These are phyloP conservation scores for Boletus coccyginus DNA, from an alignment of 768 basidiomycete genomes.

Conservation along the genomic window DNA sequence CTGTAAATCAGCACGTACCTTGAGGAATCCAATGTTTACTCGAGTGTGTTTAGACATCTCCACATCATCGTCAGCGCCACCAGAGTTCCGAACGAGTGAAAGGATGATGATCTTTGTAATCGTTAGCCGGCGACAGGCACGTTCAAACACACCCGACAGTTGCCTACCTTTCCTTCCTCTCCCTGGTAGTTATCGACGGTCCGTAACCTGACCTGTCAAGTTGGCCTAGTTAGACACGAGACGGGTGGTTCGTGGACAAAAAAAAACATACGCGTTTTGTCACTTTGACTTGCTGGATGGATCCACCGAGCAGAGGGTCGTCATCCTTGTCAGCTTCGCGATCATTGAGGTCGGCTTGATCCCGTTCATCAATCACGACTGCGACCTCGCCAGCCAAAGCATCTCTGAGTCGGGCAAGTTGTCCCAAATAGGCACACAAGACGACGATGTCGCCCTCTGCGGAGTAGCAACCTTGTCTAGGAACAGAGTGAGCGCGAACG, in stretches of 20 bases:
- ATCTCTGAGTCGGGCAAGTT: conserved; percentile 44
- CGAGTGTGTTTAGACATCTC: conserved; percentile 19
- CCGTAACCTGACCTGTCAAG: conserved; percentile 56
- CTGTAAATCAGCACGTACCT: conserved; percentile 38
- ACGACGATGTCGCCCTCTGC: conserved; percentile 51
- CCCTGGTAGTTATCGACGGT: conserved; percentile 82
- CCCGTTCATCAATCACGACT: conserved; percentile 67
- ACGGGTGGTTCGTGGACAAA: not conserved
- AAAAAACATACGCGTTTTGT: conserved; percentile 44
- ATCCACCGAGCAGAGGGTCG: conserved; percentile 13
- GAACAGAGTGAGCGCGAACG: not conserved
- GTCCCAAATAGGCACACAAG: conserved; percentile 53
- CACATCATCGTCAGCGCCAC: conserved; percentile 39
- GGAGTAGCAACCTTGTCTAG: conserved; percentile 48
- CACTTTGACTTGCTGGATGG: conserved; percentile 49
- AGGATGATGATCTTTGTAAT: conserved; percentile 58
- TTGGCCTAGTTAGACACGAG: not conserved
- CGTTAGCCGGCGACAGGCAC: not conserved
- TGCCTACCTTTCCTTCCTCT: conserved; percentile 55
- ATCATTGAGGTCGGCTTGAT: conserved; percentile 57
- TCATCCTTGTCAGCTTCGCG: conserved; percentile 44
- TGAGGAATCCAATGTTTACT: conserved; percentile 68
- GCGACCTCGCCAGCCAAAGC: conserved; percentile 47
- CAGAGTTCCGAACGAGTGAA: conserved; percentile 70
- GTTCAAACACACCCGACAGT: not conserved